Evolutionary conservation across 805 yeast genomes (phyloP), one percentile per base, ranked within the genome.

Genomic region (Candida morakotiae): DNA sequence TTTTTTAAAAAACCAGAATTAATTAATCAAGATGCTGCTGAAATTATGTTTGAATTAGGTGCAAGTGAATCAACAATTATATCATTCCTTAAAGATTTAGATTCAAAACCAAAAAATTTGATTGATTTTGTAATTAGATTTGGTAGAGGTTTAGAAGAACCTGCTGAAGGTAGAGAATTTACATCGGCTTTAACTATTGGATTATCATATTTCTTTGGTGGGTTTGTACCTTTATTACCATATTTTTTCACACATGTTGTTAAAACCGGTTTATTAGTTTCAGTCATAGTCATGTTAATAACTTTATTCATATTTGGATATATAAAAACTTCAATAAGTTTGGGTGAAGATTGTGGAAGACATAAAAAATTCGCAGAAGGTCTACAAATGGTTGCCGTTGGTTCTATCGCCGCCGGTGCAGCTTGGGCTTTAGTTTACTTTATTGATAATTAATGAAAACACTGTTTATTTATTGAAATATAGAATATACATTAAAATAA

Each of bases 381-480:
- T 30, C 40, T 83, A 14, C 94, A 87, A 63, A 91, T 93, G 98
- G 80, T 87, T 37, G 62, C 83, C n/a, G 89, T 87, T 35, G 98
- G 98, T 27, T 94, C 97, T n/a, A 67, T 84, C 22, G 98, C 98
- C 16, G 98, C 98, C 4, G 95, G 96, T 4, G 85, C 95, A 17
- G 98, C 98, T 9, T 91, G 96, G 95, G 78, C 77, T 31, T 75
- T 89, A 56, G 98, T 91, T 23, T 83, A 80, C 56, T 58, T 82
- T 45, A 79, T 91, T 43, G 96, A 56, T 41, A 49, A 51, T 31
- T 55, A n/a, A 24, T 17, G 17, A 15, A 14, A 19, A n/a, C n/a
- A n/a, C n/a, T 18, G 6, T 19, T 19, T 19, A 19, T 19, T 19
- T 19, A 19, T 19, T 19, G n/a, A n/a, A n/a, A n/a, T n/a, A 19